Evolutionary conservation across 306 rosid species (phyloP).

Genomic region (Nissolia schottii): DNA sequence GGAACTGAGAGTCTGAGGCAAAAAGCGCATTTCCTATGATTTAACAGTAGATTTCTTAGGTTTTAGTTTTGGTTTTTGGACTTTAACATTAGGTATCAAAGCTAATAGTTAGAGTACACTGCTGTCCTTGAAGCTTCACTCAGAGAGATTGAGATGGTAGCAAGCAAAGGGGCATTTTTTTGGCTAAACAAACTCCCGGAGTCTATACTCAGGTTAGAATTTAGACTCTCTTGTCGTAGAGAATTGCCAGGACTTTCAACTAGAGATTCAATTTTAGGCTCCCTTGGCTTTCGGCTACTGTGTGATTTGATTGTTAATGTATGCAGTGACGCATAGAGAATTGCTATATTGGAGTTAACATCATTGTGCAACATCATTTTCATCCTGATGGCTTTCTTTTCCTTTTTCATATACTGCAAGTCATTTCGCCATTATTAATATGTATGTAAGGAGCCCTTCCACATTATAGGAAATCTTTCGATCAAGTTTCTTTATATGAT

Average conservation of each 20-base stretch:
- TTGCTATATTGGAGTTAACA: not conserved
- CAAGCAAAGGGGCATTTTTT: not conserved
- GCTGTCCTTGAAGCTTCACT: not conserved
- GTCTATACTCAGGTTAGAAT: not conserved
- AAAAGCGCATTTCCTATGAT: not conserved
- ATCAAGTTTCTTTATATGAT: not conserved
- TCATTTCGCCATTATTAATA: not conserved
- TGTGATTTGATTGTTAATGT: not conserved
- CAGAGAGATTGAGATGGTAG: not conserved
- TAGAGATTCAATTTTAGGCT: too few species aligned
- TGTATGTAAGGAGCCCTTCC: not conserved
- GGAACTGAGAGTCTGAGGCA: not conserved
- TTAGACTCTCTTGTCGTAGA: not conserved
- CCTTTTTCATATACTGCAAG: not conserved
- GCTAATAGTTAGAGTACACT: not conserved
- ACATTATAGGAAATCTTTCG: not conserved
- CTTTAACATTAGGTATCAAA: not conserved
- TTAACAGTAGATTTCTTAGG: not conserved
- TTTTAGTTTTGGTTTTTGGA: not conserved
- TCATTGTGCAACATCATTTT: not conserved
- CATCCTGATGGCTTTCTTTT: not conserved
- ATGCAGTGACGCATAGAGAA: too few species aligned
- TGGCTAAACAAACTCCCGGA: not conserved
- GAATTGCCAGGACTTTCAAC: not conserved
- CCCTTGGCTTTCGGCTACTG: not conserved